Evolutionary conservation across 1,284 basidiomycete genomes (phyloP), one percentile per base, ranked within the genome.

Genomic region (Ustilago bromivora): DNA sequence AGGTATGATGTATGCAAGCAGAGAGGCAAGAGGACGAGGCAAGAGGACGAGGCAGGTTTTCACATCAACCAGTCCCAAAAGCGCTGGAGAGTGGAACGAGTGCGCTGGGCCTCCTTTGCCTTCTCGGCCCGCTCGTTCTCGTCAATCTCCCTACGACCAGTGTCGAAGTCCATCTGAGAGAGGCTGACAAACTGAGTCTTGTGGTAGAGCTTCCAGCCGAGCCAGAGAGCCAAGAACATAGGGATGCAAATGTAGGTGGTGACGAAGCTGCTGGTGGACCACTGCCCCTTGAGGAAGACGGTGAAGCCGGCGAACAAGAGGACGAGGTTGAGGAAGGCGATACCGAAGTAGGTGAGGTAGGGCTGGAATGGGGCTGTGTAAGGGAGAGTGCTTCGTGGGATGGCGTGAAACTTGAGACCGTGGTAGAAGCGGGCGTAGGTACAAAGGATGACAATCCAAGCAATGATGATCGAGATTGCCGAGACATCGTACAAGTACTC

Each of bases 381-480:
- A 47, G 84, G 88, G 12, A 83, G 62, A 31, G 65, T 68, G 60
- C 84, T 88, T 76, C 92, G 89, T 77, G 89, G 87, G 73, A 91
- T 86, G 31, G 90, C 90, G 79, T 92, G 91, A 40, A 78, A 86
- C 82, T 88, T 89, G 82, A 90, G 85, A 31, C 91, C 92, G 74
- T 89, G 88, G 82, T 91, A 90, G 89, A 93, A 94, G 86, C 89
- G 90, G 61, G 93, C 84, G 86, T 92, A 94, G 3, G 92, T 91
- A 47, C 92, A 65, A 81, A 92, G 91, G 86, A 94, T 93, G 59
- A 90, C 92, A 82, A 92, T 91, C 94, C 94, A 96, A 12, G 92
- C 92, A 87, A 93, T 89, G 63, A 92, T 86, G 49, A 92, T 91
- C 11, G 89, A 88, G 41, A 90, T 90, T 15, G 91, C 90, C 5